These are phyloP conservation scores for Paramecium sonneborni DNA, from an alignment of 73 alveolate species.

Conservation along the genomic window DNA sequence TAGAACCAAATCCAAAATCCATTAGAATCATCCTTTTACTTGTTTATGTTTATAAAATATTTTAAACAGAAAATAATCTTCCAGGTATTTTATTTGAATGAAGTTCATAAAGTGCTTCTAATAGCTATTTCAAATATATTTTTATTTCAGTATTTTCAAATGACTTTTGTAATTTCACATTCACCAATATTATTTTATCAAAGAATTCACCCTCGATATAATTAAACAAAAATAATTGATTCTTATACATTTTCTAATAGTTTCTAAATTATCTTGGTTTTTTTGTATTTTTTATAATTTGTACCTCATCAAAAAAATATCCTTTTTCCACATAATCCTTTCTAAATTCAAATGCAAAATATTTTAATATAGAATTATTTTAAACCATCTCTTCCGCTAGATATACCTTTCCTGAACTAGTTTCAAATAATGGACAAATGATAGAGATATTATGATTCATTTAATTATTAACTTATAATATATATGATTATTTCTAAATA, in stretches of 20 bases:
- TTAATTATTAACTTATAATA: no score
- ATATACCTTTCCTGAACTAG: background rate
- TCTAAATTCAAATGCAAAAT: background rate
- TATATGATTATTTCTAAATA: no score
- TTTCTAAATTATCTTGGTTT: background rate
- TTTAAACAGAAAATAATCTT: background rate
- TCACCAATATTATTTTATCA: background rate
- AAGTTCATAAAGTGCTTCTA: background rate
- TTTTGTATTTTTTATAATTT: background rate
- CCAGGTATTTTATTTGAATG: background rate
- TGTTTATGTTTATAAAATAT: background rate
- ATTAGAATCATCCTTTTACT: background rate
- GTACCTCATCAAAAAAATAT: background rate
- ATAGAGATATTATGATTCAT: background rate
- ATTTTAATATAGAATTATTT: background rate
- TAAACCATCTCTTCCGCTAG: background rate
- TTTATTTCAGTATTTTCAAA: background rate
- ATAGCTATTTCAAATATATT: background rate
- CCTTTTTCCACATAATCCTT: background rate
- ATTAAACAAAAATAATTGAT: background rate
- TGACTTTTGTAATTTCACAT: background rate
- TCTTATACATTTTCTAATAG: background rate
- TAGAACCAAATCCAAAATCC: background rate
- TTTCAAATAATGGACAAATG: background rate
- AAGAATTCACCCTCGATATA: background rate